Base-by-base conservation (phyloP, 371 early-diverging fungal genomes). In the Lichtheimia ramosa region DNA sequence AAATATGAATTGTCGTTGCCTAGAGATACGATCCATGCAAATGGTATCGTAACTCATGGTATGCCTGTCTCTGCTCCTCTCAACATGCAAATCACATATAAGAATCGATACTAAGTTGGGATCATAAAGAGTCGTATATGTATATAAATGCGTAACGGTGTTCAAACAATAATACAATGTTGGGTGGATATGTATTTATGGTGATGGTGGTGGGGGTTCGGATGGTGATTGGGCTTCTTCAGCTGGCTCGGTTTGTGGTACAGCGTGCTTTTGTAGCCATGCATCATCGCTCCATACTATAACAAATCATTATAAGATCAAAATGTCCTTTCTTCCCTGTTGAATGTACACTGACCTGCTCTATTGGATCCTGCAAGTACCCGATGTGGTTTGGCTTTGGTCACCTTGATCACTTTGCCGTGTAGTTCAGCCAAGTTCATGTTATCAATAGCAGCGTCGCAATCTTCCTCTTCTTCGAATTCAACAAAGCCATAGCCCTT, bases 401-500 rank as follows among this genome's bases (percentile, higher is more conserved):
- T 93, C 20, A 93, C 95, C 55, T 92, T 91, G 66, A 98, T 89
- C 3, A 94, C 92, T 53, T 84, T 85, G 8, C 98, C 98, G 66
- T 82, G 86, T 21, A 98, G 69, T 74, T 97, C 97, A 25, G 92
- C 79, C 23, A 87, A 68, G 66, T 97, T 84, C 96, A 97, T 93
- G 77, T 98, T 98, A 67, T 95, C 95, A 42, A 93, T 84, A 21
- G 99, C 97, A 18, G 89, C 95, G 28, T 69, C 49, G 5, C 96
- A 94, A 75, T 98, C 98, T 25, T 83, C 88, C 8, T 85, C 69
- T 16, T 81, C 69, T 69, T 96, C 97, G 65, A 87, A 98, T 73
- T 97, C 95, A 10, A 98, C 84, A 73, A 98, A 97, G 10, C 94
- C 98, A 73, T 94, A 96, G 0, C 98, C 97, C 48, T 93, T 84